phyloP scores from a whole-genome alignment of 2,329 filamentous ascomycete genomes.

The Hortaea werneckii region DNA sequence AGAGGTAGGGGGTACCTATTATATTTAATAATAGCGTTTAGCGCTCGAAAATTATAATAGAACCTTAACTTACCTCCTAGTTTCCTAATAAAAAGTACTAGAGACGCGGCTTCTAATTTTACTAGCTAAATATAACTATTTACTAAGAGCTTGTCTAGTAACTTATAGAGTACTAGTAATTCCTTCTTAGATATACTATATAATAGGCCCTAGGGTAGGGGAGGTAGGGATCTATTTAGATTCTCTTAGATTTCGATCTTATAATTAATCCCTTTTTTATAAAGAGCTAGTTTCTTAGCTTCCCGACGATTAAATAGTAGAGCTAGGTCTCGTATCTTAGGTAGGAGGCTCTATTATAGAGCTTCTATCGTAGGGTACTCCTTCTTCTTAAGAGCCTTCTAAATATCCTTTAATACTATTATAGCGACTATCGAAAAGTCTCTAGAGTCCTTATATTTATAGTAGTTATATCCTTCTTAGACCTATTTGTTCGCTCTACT shows the following conservation, averaged over 20 bases:
- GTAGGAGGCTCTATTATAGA: background rate
- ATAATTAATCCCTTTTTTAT: background rate
- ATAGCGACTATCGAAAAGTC: background rate
- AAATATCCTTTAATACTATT: background rate
- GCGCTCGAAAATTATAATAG: background rate
- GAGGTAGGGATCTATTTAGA: conserved; percentile 1
- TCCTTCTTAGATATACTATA: conserved; percentile 1
- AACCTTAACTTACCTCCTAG: background rate
- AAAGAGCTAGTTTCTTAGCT: background rate
- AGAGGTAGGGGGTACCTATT: background rate
- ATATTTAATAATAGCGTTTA: conserved; percentile 1
- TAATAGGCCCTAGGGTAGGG: conserved; percentile 2
- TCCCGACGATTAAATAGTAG: background rate
- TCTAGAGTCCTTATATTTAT: background rate
- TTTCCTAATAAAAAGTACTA: conserved; percentile 2
- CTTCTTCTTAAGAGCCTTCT: conserved; percentile 3
- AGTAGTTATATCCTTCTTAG: background rate
- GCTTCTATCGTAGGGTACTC: background rate
- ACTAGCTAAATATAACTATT: conserved; percentile 1
- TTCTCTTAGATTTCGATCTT: background rate
- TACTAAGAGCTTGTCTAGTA: background rate
- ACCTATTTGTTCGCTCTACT: no score
- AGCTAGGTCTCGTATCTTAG: background rate
- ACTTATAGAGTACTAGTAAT: conserved; percentile 1
- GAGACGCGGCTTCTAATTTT: background rate